These are phyloP conservation scores for Exserohilum rostratum DNA, from an alignment of 2,329 filamentous ascomycete species.

Conservation along the genomic window DNA sequence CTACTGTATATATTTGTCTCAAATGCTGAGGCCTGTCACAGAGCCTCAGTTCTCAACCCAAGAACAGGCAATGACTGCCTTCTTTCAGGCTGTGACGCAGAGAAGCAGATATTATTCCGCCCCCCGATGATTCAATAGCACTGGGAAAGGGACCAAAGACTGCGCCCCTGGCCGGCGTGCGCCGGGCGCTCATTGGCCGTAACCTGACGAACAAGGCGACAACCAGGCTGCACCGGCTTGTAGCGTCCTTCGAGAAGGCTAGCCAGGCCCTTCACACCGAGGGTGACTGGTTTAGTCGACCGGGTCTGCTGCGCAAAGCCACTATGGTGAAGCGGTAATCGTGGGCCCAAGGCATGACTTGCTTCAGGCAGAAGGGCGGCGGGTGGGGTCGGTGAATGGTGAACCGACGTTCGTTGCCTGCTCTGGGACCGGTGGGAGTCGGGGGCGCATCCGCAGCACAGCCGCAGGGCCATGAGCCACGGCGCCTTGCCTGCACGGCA, in stretches of 20 bases:
- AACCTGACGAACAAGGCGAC: conserved; percentile 33
- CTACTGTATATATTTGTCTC: conserved; percentile 24
- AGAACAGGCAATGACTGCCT: conserved; percentile 40
- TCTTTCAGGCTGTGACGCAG: conserved; percentile 40
- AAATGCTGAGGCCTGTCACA: conserved; percentile 34
- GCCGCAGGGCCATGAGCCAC: conserved; percentile 32
- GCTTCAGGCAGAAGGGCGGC: conserved; percentile 37
- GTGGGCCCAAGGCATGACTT: conserved; percentile 30
- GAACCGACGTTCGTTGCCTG: conserved; percentile 42
- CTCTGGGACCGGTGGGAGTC: conserved; percentile 27
- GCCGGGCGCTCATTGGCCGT: conserved; percentile 25
- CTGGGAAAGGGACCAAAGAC: conserved; percentile 20
- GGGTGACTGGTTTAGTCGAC: conserved; percentile 40
- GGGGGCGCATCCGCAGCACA: conserved; percentile 27
- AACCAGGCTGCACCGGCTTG: conserved; percentile 34
- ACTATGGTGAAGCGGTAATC: conserved; percentile 24
- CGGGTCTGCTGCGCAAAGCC: conserved; percentile 34
- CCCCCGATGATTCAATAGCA: conserved; percentile 22
- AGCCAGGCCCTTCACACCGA: conserved; percentile 17
- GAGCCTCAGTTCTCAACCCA: conserved; percentile 19
- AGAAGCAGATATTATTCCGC: conserved; percentile 20
- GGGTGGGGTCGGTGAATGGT: conserved; percentile 22
- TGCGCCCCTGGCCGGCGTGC: conserved; percentile 33
- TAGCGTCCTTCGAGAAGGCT: conserved; percentile 35
- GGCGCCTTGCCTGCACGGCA: conserved; percentile 25